phyloP scores from a whole-genome alignment of 2,329 filamentous ascomycete species.

The Colletotrichum salicis region DNA sequence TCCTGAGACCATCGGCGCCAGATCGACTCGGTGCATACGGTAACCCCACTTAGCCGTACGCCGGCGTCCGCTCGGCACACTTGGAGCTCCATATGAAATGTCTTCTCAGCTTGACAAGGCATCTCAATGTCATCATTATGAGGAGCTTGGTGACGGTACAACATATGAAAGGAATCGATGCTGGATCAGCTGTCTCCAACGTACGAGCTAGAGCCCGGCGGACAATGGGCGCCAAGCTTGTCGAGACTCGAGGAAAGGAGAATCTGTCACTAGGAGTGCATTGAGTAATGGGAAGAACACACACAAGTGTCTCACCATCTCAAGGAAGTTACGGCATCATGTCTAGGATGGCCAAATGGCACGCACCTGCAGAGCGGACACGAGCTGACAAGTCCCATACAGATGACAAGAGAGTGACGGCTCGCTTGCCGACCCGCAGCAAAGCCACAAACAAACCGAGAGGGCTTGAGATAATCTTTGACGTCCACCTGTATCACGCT shows the following conservation, averaged over 20 bases:
- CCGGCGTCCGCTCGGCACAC: conserved; percentile 19
- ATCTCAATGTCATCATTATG: conserved; percentile 21
- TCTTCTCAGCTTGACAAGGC: background rate
- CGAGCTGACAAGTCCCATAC: background rate
- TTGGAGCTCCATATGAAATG: background rate
- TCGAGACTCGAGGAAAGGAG: background rate
- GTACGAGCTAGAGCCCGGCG: background rate
- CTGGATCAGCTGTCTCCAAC: background rate
- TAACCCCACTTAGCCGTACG: conserved; percentile 15
- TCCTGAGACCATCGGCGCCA: conserved; percentile 10
- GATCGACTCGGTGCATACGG: conserved; percentile 21
- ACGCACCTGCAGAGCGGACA: background rate
- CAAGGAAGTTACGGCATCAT: background rate
- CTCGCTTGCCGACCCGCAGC: background rate
- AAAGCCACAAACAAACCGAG: background rate
- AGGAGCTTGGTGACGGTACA: background rate
- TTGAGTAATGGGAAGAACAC: background rate
- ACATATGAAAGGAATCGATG: background rate
- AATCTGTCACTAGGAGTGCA: background rate
- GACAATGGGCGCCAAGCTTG: background rate
- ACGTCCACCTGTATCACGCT: background rate
- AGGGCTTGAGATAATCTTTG: background rate
- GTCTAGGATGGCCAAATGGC: background rate
- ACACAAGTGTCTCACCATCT: background rate
- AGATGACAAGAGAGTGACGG: background rate